Evolutionary conservation across 805 yeast genomes (phyloP).

Genomic region (Ogataea nonfermentans): DNA sequence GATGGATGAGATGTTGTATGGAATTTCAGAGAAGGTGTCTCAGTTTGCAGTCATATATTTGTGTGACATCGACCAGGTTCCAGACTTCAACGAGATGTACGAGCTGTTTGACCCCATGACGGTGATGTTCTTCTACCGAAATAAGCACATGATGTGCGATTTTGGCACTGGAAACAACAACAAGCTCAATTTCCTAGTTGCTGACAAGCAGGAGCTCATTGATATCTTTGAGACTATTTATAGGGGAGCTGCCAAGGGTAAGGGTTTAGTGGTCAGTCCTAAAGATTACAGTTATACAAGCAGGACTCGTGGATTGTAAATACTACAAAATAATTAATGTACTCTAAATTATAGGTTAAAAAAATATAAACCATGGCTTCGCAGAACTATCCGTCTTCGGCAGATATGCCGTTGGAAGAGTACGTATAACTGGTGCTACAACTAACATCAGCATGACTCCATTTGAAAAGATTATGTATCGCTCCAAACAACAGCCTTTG

Average conservation of each 20-base stretch:
- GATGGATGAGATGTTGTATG: slow-evolving; percentile 83
- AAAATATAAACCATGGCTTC: slow-evolving; percentile 33
- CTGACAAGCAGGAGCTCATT: slow-evolving; percentile 83
- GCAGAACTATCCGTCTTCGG: slow-evolving; percentile 48
- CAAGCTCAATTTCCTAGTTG: slow-evolving; percentile 78
- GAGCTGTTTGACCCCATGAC: slow-evolving; percentile 89
- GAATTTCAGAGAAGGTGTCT: slow-evolving; percentile 76
- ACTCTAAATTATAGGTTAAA: background rate
- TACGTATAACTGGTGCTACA: slow-evolving; percentile 34
- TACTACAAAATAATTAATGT: background rate
- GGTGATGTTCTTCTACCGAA: slow-evolving; percentile 88
- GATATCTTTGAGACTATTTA: slow-evolving; percentile 88
- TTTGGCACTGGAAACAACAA: slow-evolving; percentile 98
- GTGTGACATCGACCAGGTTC: slow-evolving; percentile 85
- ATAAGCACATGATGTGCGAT: slow-evolving; percentile 97
- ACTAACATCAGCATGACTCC: slow-evolving; percentile 44
- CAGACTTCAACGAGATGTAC: slow-evolving; percentile 88
- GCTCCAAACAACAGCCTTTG: slow-evolving; percentile 81
- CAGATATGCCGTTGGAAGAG: slow-evolving; percentile 47
- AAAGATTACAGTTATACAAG: slow-evolving; percentile 52
- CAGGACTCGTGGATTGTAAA: slow-evolving; percentile 7
- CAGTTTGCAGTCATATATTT: slow-evolving; percentile 87
- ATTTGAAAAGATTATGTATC: slow-evolving; percentile 53
- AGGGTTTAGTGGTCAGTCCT: slow-evolving; percentile 87
- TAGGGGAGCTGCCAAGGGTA: slow-evolving; percentile 89